A percentile compares a stretch with the other conserved stretches of the same genome.
phyloP scores from a whole-genome alignment of 1,284 basidiomycete genomes.

The Vanrija sp. region DNA sequence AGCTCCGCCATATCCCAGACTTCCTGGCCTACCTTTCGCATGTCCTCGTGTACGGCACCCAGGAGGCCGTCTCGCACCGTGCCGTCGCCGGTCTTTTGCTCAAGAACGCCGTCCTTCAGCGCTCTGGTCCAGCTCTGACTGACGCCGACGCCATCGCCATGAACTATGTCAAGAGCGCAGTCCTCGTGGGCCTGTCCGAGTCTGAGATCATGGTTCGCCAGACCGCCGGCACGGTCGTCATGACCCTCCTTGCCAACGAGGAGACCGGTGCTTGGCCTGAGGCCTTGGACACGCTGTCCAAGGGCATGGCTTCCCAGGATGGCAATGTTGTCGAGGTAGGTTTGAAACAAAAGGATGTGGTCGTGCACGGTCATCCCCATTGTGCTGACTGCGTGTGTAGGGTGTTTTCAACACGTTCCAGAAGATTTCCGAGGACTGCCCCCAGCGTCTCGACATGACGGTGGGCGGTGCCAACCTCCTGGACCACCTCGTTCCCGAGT shows the following conservation, averaged over 20 bases:
- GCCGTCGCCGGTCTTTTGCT: slow-evolving; percentile 94
- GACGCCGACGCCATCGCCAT: slow-evolving; percentile 51
- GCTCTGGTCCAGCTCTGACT: slow-evolving; percentile 21
- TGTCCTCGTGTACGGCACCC: slow-evolving; percentile 64
- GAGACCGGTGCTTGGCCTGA: slow-evolving; percentile 90
- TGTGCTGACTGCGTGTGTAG: slow-evolving; percentile 50
- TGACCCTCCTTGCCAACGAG: slow-evolving; percentile 75
- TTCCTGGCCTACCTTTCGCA: slow-evolving; percentile 96
- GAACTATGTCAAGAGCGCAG: slow-evolving; percentile 74
- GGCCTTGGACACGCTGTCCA: slow-evolving; percentile 76
- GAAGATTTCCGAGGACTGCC: slow-evolving; percentile 96
- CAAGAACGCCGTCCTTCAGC: slow-evolving; percentile 70
- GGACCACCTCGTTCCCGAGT: slow-evolving; percentile 93
- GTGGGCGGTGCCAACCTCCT: slow-evolving; percentile 76
- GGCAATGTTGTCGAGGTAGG: slow-evolving; percentile 77
- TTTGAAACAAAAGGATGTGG: slow-evolving; percentile 8
- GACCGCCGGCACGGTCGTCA: slow-evolving; percentile 85
- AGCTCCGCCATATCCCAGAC: slow-evolving; percentile 81
- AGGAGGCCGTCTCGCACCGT: slow-evolving; percentile 82
- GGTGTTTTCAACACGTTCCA: slow-evolving; percentile 91
- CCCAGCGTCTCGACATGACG: slow-evolving; percentile 88
- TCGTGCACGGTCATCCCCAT: neutral
- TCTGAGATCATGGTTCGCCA: slow-evolving; percentile 78
- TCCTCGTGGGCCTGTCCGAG: slow-evolving; percentile 77
- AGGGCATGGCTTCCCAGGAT: slow-evolving; percentile 69